Evolutionary conservation across 1,284 basidiomycete species (phyloP).

Genomic region (Ceratobasidium sp.): DNA sequence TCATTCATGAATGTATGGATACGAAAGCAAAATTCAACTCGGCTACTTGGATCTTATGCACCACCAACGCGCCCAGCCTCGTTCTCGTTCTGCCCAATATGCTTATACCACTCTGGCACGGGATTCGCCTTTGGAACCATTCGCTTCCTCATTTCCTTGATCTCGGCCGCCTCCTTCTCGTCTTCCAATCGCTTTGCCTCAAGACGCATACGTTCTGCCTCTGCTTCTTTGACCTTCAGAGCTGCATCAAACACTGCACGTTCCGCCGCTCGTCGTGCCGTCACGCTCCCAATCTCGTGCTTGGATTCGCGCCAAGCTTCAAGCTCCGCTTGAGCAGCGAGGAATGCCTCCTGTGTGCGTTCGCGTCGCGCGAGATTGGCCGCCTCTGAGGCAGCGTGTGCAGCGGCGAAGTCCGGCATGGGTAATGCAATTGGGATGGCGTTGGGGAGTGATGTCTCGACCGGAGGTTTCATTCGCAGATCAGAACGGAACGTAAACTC

Average conservation of each 20-base stretch:
- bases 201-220: slow-evolving; percentile 30
- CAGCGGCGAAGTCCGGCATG: slow-evolving; percentile 42
- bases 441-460: slow-evolving; percentile 23
- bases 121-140: slow-evolving; percentile 45
- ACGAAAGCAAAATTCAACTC: slow-evolving; percentile 16
- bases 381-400: slow-evolving; percentile 40
- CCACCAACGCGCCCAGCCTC: neutral
- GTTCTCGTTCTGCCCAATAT: slow-evolving; percentile 18
- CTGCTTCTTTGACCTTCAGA: slow-evolving; percentile 40
- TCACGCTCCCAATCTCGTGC: slow-evolving; percentile 34
- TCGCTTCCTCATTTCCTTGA: slow-evolving; percentile 36
- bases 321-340: slow-evolving; percentile 39
- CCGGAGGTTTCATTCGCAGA: slow-evolving; percentile 30
- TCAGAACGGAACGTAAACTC: slow-evolving; percentile 43
- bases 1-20: neutral
- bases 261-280: slow-evolving; percentile 40
- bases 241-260: slow-evolving; percentile 43
- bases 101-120: slow-evolving; percentile 37
- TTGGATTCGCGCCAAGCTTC: slow-evolving; percentile 27
- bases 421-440: slow-evolving; percentile 34
- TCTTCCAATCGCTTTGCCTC: slow-evolving; percentile 19
- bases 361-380: slow-evolving; percentile 35
- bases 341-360: slow-evolving; percentile 35
- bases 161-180: slow-evolving; percentile 37
- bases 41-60: neutral